Evolutionary conservation across 2,329 filamentous ascomycete species (phyloP).

Genomic region (Nannizzia gypsea): DNA sequence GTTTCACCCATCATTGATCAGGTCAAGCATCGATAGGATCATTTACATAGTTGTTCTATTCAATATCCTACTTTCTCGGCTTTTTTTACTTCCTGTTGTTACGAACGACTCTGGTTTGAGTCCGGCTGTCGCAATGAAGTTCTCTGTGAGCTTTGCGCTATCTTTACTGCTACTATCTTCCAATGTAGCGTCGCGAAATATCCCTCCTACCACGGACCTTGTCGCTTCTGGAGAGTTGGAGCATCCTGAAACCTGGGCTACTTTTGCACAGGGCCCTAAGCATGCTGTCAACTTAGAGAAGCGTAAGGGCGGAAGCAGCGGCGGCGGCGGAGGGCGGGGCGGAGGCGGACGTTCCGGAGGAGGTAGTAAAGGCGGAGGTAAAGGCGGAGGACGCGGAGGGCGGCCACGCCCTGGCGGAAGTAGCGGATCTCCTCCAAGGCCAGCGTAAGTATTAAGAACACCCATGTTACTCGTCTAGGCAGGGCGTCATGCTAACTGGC

Average conservation of each 20-base stretch:
- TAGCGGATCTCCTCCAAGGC: not conserved
- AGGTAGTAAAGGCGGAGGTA: slow-evolving; percentile 12
- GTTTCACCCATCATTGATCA: too few species aligned
- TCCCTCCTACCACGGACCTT: slow-evolving; percentile 9
- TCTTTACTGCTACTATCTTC: slow-evolving; percentile 20
- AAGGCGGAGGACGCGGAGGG: too few species aligned
- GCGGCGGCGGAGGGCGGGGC: slow-evolving; percentile 18
- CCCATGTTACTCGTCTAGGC: not conserved
- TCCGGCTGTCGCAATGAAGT: slow-evolving; percentile 21
- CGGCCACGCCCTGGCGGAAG: too few species aligned
- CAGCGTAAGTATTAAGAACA: not conserved
- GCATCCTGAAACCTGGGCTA: not conserved
- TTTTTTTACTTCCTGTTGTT: too few species aligned
- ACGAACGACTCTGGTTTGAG: not conserved
- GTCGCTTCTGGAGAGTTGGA: not conserved
- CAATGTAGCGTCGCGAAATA: slow-evolving; percentile 20
- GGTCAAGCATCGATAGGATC: too few species aligned
- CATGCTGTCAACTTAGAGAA: slow-evolving; percentile 31
- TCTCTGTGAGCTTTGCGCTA: slow-evolving; percentile 18
- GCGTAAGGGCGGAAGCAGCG: slow-evolving; percentile 36
- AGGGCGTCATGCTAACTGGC: not conserved
- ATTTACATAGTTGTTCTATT: too few species aligned
- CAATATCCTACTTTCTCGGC: too few species aligned
- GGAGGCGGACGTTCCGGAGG: slow-evolving; percentile 17
- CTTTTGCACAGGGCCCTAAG: slow-evolving; percentile 11